A percentile compares a stretch with the other conserved stretches of the same genome.
These are phyloP conservation scores for Cadophora gregata DNA, from an alignment of 2,329 filamentous ascomycete species.

Conservation along the genomic window DNA sequence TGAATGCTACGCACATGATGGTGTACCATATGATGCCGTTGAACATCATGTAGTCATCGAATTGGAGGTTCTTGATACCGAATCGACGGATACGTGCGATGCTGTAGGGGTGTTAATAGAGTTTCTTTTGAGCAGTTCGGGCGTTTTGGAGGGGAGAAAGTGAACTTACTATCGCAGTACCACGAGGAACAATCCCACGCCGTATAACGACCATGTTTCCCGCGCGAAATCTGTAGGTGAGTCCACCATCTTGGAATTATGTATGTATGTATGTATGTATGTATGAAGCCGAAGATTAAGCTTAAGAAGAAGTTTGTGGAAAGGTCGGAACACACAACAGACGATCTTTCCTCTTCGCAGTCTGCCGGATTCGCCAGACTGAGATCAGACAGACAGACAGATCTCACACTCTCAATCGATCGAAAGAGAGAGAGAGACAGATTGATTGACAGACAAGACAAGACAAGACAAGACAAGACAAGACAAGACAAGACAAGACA, in stretches of 20 bases:
- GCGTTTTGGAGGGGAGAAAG: too few relatives aligned
- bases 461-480: too few relatives aligned
- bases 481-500: too few relatives aligned
- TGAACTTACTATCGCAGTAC: conserved; percentile 5
- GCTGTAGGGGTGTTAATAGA: not conserved
- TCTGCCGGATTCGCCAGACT: not conserved
- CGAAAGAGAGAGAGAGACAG: not conserved
- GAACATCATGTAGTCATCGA: conserved; percentile 54
- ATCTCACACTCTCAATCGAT: conserved; percentile 3
- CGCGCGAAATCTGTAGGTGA: not conserved
- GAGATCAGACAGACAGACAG: too few relatives aligned
- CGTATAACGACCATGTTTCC: conserved; percentile 9
- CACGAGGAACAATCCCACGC: not conserved
- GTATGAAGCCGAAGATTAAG: too few relatives aligned
- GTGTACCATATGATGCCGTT: conserved; percentile 54
- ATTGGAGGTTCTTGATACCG: conserved; percentile 44
- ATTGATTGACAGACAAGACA: too few relatives aligned
- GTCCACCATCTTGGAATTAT: not conserved
- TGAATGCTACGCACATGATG: conserved; percentile 52
- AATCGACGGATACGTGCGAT: conserved; percentile 14
- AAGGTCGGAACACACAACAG: not conserved
- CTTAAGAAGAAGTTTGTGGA: not conserved
- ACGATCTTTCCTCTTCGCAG: conserved; percentile 13
- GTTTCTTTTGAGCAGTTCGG: not conserved
- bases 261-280: too few relatives aligned